Base-by-base conservation (phyloP, 1,139 yeast genomes). In the Candida labiduridarum region DNA sequence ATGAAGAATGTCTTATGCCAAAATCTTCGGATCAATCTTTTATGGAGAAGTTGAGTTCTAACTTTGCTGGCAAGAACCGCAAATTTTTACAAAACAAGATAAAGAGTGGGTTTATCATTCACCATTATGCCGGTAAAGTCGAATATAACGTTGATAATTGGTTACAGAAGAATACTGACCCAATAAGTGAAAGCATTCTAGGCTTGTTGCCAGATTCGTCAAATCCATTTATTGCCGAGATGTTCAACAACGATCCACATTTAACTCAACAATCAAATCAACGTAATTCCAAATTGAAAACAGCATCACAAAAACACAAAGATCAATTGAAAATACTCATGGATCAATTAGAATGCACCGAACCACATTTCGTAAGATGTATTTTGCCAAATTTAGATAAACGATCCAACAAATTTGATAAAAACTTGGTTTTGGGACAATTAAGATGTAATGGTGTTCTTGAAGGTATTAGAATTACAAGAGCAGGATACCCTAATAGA, bases 351-450 rank as follows among this genome's bases (percentile, higher is more conserved):
- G 78, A 83, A 12, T 74, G 83, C 15, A 94, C 99, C 0, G 95
- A 89, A 61, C 99, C 99, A 2, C 99, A 94, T 66, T 95, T 95
- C 65, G 97, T 95, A 29, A 81, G 99, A 60, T 95, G 99, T 67
- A 95, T 95, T 49, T 74, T 95, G 45, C 99, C 99, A 8, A 95
- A 95, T 62, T 83, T 83, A 56, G 75, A 80, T 36, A 92, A 94
- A 64, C 77, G 76, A 52, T 84, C 97, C 0, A 82, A 80, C 44
- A 73, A 77, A 46, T 87, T 94, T 61, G 92, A 91, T 60, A 89
- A 87, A 60, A 72, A 70, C 30, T 72, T 95, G 39, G 96, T 95
- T 3, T 73, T 94, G 47, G 94, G 89, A 53, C 99, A 95, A 68
- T 76, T 95, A 53, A 79, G 97, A 55, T 95, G 98, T 65, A 95